Base-by-base conservation (phyloP, 352 stramenopile genomes). In the Phytophthora tubulina region DNA sequence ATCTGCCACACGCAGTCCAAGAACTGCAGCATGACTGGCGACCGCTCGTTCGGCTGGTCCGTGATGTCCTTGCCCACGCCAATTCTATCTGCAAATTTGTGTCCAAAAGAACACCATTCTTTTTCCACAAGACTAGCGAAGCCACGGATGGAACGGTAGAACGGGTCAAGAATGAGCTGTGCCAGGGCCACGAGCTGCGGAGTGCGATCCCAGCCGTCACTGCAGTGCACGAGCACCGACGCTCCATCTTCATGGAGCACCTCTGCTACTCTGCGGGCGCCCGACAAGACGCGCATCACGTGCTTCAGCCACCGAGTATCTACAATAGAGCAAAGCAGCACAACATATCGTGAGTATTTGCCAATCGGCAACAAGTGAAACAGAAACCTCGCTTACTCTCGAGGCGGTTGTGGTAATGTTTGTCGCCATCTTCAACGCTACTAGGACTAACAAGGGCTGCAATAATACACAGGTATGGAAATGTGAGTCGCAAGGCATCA, bases 261-360 rank as follows among this genome's bases (percentile, higher is more conserved):
- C 46, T 95, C 84, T 15, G 89, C 87, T 38, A 96, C 82, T 36
- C 86, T 79, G 27, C 82, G 76, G 1, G 87, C 89, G 0, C 89
- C 89, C 0, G 85, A 91, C 3, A 96, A 64, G 13, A 96, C 86
- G 17, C 91, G 85, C 73, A 98, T 98, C 15, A 99, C 88, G 72
- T 99, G 96, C 58, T 95, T 96, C 27, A 99, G 84, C 98, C 98
- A 99, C 45, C 96, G 92, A 8, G 96, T 98, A 68, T 98, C 94
- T 95, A 55, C 30, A 46, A 65, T 21, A 38, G 62, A 10, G 5
- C 21, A 58, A 70, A 52, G 21, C 14, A 68, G 2, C 1, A 48
- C 21, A 64, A 56, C 36, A 64, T 6, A 50, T 3, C 2, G 49
- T 68, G 6, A 74, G 58, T 48, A 27, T 44, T 30, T 46, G 3